Evolutionary conservation across 371 early-diverging fungal genomes (phyloP).

Genomic region (Mortierella sp.): DNA sequence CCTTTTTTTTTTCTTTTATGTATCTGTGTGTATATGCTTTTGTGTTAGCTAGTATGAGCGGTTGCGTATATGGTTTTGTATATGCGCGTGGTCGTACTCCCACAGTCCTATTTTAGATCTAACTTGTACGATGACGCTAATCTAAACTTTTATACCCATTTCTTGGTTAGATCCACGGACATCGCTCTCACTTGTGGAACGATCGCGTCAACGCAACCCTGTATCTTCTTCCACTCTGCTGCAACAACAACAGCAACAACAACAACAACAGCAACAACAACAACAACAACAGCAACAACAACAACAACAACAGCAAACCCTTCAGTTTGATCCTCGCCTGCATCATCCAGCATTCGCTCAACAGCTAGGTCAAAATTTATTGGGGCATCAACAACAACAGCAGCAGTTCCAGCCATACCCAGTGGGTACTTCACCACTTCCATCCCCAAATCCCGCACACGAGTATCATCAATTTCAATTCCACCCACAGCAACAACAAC

Average conservation of each 20-base stretch:
- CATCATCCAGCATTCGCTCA: constrained; percentile 17
- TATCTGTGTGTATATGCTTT: not conserved
- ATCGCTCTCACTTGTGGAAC: constrained; percentile 39
- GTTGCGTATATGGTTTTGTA: too few relatives aligned
- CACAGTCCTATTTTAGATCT: not conserved
- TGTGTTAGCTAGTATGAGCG: too few relatives aligned
- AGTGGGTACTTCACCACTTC: constrained; percentile 3
- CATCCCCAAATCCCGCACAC: constrained; percentile 9
- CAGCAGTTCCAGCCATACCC: constrained; percentile 16
- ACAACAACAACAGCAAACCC: constrained; percentile 14
- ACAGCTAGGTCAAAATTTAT: constrained; percentile 13
- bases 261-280: constrained; percentile 17
- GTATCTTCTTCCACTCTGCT: constrained; percentile 6
- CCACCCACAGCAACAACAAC: constrained; percentile 6
- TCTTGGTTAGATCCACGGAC: constrained; percentile 34
- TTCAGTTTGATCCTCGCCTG: constrained; percentile 23
- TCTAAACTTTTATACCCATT: constrained; percentile 4
- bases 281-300: constrained; percentile 29
- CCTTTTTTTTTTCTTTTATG: constrained; percentile 1
- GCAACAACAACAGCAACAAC: constrained; percentile 25
- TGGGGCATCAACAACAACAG: constrained; percentile 5
- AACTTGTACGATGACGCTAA: not conserved
- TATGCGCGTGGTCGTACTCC: not conserved
- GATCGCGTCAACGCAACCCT: constrained; percentile 54
- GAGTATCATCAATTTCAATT: constrained; percentile 16